Percentiles rank a stretch among this genome's conserved stretches.
Evolutionary conservation across 768 basidiomycete genomes (phyloP).

Genomic region (Tulasnella sp.): DNA sequence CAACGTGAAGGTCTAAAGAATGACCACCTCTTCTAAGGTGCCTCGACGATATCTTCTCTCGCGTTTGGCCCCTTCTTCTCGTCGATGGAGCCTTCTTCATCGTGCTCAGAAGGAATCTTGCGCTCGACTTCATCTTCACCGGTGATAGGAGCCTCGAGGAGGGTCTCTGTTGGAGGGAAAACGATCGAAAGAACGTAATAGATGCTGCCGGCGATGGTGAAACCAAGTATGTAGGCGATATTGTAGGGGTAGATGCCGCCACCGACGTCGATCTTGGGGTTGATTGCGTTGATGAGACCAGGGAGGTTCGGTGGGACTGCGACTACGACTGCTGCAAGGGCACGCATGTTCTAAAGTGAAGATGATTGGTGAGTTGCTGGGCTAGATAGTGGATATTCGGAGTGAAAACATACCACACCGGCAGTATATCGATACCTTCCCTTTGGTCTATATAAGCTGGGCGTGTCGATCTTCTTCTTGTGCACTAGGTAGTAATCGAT

Average conservation of each 20-base stretch:
- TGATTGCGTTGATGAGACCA: conserved; percentile 72
- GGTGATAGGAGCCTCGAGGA: conserved; percentile 35
- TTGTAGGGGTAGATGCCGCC: conserved; percentile 56
- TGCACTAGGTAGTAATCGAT: conserved; percentile 75
- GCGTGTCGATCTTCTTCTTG: conserved; percentile 66
- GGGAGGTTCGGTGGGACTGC: conserved; percentile 70
- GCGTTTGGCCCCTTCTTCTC: conserved; percentile 6
- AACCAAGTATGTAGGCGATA: conserved; percentile 73
- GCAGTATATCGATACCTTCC: conserved; percentile 74
- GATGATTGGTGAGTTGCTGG: neutral
- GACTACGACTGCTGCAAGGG: conserved; percentile 59
- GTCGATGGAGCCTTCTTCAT: conserved; percentile 12
- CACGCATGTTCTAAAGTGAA: conserved; percentile 71
- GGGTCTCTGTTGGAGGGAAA: conserved; percentile 42
- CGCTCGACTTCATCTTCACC: conserved; percentile 23
- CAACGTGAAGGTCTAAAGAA: neutral
- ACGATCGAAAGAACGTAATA: conserved; percentile 38
- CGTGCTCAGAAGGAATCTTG: neutral
- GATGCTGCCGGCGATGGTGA: conserved; percentile 37
- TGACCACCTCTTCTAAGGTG: neutral
- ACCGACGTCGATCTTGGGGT: conserved; percentile 51
- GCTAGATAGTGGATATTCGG: neutral
- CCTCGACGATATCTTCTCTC: neutral
- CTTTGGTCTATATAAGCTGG: conserved; percentile 75
- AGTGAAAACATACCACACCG: conserved; percentile 55